Conservation (phyloP, 1,139 yeast species). For the Kluyveromyces sp. region DNA sequence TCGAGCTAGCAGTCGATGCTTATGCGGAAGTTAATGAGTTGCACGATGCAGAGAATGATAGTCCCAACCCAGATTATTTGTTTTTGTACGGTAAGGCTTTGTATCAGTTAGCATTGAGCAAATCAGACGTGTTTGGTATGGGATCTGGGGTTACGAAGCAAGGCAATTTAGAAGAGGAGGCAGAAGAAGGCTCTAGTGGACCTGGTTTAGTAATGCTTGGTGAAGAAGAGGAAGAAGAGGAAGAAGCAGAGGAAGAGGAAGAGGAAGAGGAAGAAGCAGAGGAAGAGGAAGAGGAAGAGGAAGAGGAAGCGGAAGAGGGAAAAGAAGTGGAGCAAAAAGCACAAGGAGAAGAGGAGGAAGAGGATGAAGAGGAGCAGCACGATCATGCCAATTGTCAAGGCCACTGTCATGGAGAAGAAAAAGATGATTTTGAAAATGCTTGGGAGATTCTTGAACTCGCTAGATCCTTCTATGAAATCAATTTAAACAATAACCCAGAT, state of each 20-base stretch:
- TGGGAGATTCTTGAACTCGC: constrained; percentile 82
- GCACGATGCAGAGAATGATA: constrained; percentile 42
- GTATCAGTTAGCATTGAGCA: constrained; percentile 68
- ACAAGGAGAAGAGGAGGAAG: constrained; percentile 14
- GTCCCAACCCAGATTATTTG: constrained; percentile 65
- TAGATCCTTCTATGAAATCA: constrained; percentile 51
- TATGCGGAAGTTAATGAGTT: constrained; percentile 71
- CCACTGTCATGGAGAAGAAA: constrained; percentile 2
- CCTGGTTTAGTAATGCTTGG: constrained; percentile 47
- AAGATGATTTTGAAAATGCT: constrained; percentile 69
- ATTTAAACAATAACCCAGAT: constrained; percentile 24
- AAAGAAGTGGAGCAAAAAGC: constrained; percentile 26
- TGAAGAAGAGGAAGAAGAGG: constrained; percentile 39
- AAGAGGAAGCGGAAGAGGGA: constrained; percentile 18
- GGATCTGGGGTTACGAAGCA: constrained; percentile 13
- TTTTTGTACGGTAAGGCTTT: constrained; percentile 74
- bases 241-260: constrained; percentile 24
- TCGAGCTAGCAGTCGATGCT: constrained; percentile 58
- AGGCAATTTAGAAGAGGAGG: constrained; percentile 14
- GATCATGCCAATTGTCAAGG: constrained; percentile 10
- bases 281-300: constrained; percentile 22
- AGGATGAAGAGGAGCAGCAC: constrained; percentile 9
- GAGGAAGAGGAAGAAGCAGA: constrained; percentile 26
- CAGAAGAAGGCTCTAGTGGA: constrained; percentile 14
- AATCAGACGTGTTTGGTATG: constrained; percentile 75